Base-by-base conservation (phyloP, 176 grass and related monocot species). In the Paspalum notatum region DNA sequence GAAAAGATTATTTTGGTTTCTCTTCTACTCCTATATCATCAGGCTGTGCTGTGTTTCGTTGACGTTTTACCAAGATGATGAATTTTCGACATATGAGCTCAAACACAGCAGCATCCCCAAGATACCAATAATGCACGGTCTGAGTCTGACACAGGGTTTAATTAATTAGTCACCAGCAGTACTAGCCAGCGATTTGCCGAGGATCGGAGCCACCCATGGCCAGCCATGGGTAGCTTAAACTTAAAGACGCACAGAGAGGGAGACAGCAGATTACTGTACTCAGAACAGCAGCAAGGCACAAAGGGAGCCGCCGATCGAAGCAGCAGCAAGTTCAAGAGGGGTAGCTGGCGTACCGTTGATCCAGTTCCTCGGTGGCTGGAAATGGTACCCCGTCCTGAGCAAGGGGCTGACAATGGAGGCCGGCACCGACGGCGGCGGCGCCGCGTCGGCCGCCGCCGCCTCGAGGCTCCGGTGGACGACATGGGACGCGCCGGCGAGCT, bases 291-390 rank as follows among this genome's bases (percentile, higher is more conserved):
- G 51, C 6, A 44, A 15, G 4, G 12, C 7, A 50, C 4, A 39
- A 7, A 49, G 12, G 3, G 64, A 71, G 32, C 46, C 37, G 15
- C 46, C 67, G 27, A 22, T n/a, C 22, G 3, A 1, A 32, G 32
- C 32, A 32, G 32, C 32, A 32, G 32, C 45, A 11, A 40, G 73
- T 40, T 41, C 65, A 58, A 59, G 20, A 53, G 44, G 59, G 8
- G 14, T 32, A 62, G 71, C 21, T 42, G 44, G 22, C 64, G 5
- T 86, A 91, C 91, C 91, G 84, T 94, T 94, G 68, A 94, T 94
- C 89, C 89, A 94, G 59, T 94, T 88, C 44, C 0, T 83, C 0
- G 88, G 88, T 13, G 91, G 91, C 83, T 87, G 88, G 79, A 94
- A 94, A 41, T 94, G 91, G 16, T 86, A 94, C 4, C 66, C 88